Conservation (phyloP, 441 rosid genomes). For the Viola pubescens region DNA sequence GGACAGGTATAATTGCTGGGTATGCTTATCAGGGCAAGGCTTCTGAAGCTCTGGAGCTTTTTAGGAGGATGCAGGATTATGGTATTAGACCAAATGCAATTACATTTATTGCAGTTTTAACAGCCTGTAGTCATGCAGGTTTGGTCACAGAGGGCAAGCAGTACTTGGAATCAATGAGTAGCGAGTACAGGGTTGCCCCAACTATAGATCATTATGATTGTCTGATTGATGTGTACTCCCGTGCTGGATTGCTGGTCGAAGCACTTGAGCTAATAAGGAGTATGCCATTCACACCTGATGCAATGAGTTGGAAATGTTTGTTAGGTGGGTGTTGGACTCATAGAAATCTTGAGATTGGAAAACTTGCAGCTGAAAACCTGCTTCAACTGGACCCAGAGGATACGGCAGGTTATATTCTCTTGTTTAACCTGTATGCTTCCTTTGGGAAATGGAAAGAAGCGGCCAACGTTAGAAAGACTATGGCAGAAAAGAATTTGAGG, state of each 20-base stretch:
- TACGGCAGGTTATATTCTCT: conserved; percentile 57
- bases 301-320: conserved; percentile 74
- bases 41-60: conserved; percentile 40
- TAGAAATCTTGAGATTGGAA: conserved; percentile 52
- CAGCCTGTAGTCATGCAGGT: conserved; percentile 79
- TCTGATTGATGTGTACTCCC: conserved; percentile 61
- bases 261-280: conserved; percentile 42
- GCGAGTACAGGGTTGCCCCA: conserved; percentile 37
- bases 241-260: conserved; percentile 60
- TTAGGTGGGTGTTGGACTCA: conserved; percentile 73
- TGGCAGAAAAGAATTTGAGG: conserved; percentile 50
- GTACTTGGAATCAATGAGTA: conserved; percentile 40
- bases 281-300: conserved; percentile 46
- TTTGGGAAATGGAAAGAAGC: conserved; percentile 41
- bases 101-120: conserved; percentile 64
- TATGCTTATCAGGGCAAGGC: conserved; percentile 77
- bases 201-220: conserved; percentile 65
- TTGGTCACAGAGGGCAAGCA: conserved; percentile 48
- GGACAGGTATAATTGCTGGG: conserved; percentile 74
- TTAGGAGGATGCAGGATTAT: conserved; percentile 44
- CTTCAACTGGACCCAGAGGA: conserved; percentile 50
- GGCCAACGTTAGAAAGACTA: conserved; percentile 44
- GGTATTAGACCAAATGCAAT: conserved; percentile 53
- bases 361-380: conserved; percentile 48
- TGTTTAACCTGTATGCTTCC: conserved; percentile 61